Percentiles rank a stretch among this genome's conserved stretches.
Evolutionary conservation across 2,329 filamentous ascomycete species (phyloP).

Genomic region (Pseudogymnoascus sp.): DNA sequence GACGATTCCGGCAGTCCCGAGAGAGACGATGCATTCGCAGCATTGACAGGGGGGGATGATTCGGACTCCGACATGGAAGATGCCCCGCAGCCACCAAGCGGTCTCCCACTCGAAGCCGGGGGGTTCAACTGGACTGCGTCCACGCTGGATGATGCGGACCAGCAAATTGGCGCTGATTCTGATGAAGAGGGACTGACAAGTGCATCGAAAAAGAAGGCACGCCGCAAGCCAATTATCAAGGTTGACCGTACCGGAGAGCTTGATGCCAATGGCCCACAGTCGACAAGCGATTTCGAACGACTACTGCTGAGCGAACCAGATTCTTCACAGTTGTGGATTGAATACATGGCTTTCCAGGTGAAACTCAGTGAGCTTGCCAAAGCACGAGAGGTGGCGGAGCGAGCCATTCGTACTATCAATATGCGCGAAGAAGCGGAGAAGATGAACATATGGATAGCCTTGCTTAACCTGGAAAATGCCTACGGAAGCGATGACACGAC

Average conservation of each 20-base stretch:
- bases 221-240: constrained; percentile 67
- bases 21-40: not conserved
- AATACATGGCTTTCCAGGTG: constrained; percentile 98
- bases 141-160: constrained; percentile 46
- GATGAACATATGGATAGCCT: constrained; percentile 88
- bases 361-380: constrained; percentile 82
- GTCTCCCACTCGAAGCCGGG: constrained; percentile 56
- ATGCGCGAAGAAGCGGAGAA: constrained; percentile 88
- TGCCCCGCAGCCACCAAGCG: constrained; percentile 20
- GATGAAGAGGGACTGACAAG: constrained; percentile 33
- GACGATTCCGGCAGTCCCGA: constrained; percentile 32
- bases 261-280: constrained; percentile 80
- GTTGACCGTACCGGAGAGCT: constrained; percentile 89
- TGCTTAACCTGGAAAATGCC: constrained; percentile 87
- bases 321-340: constrained; percentile 87
- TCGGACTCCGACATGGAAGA: constrained; percentile 34
- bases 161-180: constrained; percentile 35
- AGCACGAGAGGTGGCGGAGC: constrained; percentile 81
- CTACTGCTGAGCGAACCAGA: constrained; percentile 87
- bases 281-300: constrained; percentile 85
- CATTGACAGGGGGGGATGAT: constrained; percentile 20
- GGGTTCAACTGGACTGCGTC: constrained; percentile 86
- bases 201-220: constrained; percentile 60
- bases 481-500: constrained; percentile 78
- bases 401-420: constrained; percentile 84